These are phyloP conservation scores for Citrus trifoliata DNA, from an alignment of 345 rosid genomes.

Conservation along the genomic window DNA sequence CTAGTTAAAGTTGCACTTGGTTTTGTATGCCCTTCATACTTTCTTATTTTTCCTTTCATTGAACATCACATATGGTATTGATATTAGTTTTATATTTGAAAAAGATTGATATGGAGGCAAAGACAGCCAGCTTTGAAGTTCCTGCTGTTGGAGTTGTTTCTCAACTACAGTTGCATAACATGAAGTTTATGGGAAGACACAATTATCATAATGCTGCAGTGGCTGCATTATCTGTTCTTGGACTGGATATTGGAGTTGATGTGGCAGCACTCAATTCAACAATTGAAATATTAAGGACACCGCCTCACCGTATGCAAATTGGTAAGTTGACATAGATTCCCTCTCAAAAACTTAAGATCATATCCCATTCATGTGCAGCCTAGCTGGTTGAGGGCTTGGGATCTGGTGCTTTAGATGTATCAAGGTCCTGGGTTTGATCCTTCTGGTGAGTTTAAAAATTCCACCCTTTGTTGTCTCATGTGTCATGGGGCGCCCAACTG, in stretches of 20 bases:
- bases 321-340: constrained; percentile 14
- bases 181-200: constrained; percentile 30
- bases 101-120: constrained; percentile 30
- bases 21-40: neutral
- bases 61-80: neutral
- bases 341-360: neutral
- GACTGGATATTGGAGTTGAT: constrained; percentile 27
- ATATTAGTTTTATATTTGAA: neutral
- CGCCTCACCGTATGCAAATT: constrained; percentile 33
- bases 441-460: no score
- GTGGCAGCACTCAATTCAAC: constrained; percentile 22
- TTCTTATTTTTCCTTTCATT: neutral
- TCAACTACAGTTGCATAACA: constrained; percentile 18
- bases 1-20: neutral
- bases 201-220: constrained; percentile 35
- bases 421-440: no score
- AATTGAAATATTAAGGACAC: constrained; percentile 23
- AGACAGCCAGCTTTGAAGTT: constrained; percentile 25
- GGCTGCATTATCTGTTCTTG: constrained; percentile 35
- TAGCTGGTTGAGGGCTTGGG: no score
- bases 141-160: constrained; percentile 25
- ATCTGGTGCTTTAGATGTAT: no score
- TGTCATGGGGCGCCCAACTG: no score
- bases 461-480: no score
- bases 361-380: neutral